Percentiles rank a stretch among this genome's conserved stretches.
phyloP scores from a whole-genome alignment of 1,284 basidiomycete genomes.

The Ustilago nuda region DNA sequence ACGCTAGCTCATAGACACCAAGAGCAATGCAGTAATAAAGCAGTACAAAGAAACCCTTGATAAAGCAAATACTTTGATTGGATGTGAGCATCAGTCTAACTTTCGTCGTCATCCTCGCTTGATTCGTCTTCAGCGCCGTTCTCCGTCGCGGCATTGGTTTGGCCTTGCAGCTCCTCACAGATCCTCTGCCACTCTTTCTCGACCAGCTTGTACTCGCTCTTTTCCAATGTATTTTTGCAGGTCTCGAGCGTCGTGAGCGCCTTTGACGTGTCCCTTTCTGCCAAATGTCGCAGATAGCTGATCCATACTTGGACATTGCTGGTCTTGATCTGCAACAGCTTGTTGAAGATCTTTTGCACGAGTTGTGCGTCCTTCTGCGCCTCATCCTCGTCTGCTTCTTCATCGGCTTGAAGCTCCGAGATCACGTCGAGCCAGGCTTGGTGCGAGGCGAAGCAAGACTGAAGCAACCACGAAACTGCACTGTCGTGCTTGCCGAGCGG shows the following conservation, averaged over 20 bases:
- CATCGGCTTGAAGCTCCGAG: slow-evolving; percentile 4
- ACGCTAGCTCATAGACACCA: neutral
- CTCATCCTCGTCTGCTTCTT: neutral
- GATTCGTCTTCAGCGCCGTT: neutral
- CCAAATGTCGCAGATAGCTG: slow-evolving; percentile 25
- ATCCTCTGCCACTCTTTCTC: slow-evolving; percentile 41
- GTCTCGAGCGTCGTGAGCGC: slow-evolving; percentile 30
- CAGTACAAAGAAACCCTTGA: neutral
- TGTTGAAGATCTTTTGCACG: slow-evolving; percentile 27
- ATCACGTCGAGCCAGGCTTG: slow-evolving; percentile 30
- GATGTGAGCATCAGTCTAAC: neutral
- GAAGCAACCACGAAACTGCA: slow-evolving; percentile 29
- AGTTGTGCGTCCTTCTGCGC: slow-evolving; percentile 12
- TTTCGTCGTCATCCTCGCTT: neutral
- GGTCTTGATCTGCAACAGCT: slow-evolving; percentile 31
- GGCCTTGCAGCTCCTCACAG: slow-evolving; percentile 24
- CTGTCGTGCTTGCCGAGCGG: slow-evolving; percentile 24
- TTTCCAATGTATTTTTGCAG: slow-evolving; percentile 15
- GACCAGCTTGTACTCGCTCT: slow-evolving; percentile 33
- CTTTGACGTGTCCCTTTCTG: slow-evolving; percentile 16
- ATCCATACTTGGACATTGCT: slow-evolving; percentile 33
- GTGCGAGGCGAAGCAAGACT: slow-evolving; percentile 30
- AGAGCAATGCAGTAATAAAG: neutral
- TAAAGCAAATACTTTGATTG: neutral
- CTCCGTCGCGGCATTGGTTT: neutral